Evolutionary conservation across 2,329 filamentous ascomycete species (phyloP).

Genomic region (Sordariomycetes sp.): DNA sequence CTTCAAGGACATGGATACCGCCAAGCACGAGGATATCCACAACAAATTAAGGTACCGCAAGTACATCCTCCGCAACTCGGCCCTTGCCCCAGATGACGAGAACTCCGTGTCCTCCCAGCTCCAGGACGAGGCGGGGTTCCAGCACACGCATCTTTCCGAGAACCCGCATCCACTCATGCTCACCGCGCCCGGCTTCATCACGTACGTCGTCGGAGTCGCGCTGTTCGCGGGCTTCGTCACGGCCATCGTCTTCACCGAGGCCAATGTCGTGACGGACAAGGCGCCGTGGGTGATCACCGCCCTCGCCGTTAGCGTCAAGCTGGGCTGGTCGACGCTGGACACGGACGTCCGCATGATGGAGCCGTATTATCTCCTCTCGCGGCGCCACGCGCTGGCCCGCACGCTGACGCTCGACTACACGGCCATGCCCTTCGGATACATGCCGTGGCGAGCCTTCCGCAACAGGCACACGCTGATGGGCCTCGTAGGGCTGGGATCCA

Average conservation of each 20-base stretch:
- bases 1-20: constrained; percentile 61
- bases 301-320: constrained; percentile 55
- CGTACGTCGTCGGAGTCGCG: constrained; percentile 48
- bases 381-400: constrained; percentile 52
- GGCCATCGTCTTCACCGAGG: constrained; percentile 48
- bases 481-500: constrained; percentile 57
- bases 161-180: constrained; percentile 64
- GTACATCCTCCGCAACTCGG: constrained; percentile 61
- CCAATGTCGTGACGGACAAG: constrained; percentile 44
- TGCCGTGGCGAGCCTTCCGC: constrained; percentile 48
- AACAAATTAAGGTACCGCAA: constrained; percentile 53
- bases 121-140: constrained; percentile 33
- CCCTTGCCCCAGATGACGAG: constrained; percentile 53
- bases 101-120: constrained; percentile 19
- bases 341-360: constrained; percentile 63
- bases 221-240: constrained; percentile 49
- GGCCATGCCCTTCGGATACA: constrained; percentile 56
- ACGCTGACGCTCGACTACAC: constrained; percentile 65
- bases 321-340: constrained; percentile 59
- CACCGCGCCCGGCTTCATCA: constrained; percentile 45
- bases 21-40: constrained; percentile 56
- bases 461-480: constrained; percentile 58
- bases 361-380: constrained; percentile 61
- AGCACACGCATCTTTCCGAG: constrained; percentile 36
- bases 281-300: constrained; percentile 56